Conservation (phyloP, 2,329 filamentous ascomycete genomes). For the Raffaelea deltoideospora region DNA sequence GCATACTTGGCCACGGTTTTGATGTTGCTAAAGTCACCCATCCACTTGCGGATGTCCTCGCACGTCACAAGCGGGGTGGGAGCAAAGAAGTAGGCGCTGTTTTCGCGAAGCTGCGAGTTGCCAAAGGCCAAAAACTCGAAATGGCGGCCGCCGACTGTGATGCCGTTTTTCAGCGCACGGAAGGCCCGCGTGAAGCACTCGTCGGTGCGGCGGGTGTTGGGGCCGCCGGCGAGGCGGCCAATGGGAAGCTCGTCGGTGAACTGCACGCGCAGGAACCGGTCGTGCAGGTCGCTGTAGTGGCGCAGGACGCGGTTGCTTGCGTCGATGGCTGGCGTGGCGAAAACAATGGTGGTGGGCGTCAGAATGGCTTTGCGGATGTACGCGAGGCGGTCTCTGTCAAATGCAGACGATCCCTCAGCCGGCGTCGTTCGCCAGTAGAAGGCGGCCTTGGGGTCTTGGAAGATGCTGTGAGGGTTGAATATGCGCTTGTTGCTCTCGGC, state of each 20-base stretch:
- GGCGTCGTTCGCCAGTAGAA: slow-evolving; percentile 19
- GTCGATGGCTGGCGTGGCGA: slow-evolving; percentile 64
- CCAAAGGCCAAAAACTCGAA: slow-evolving; percentile 91
- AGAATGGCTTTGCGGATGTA: slow-evolving; percentile 60
- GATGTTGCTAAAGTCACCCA: slow-evolving; percentile 76
- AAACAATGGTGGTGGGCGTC: slow-evolving; percentile 72
- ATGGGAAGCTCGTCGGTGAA: slow-evolving; percentile 67
- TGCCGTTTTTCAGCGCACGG: slow-evolving; percentile 59
- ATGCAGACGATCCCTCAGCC: not conserved
- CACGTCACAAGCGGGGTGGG: slow-evolving; percentile 51
- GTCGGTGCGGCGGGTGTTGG: slow-evolving; percentile 41
- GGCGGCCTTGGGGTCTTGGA: slow-evolving; percentile 37
- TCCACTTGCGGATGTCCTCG: slow-evolving; percentile 65
- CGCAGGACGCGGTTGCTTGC: slow-evolving; percentile 78
- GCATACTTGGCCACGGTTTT: slow-evolving; percentile 76
- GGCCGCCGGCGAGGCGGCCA: slow-evolving; percentile 42
- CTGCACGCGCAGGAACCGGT: slow-evolving; percentile 77
- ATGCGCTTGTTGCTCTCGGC: slow-evolving; percentile 47
- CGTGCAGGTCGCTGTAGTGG: slow-evolving; percentile 49
- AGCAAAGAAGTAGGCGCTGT: slow-evolving; percentile 87
- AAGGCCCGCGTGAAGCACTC: slow-evolving; percentile 62
- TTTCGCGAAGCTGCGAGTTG: slow-evolving; percentile 86
- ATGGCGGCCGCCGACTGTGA: slow-evolving; percentile 63
- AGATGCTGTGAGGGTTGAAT: slow-evolving; percentile 58
- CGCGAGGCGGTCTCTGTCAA: slow-evolving; percentile 13